These are phyloP conservation scores for Periconia digitata DNA, from an alignment of 2,329 filamentous ascomycete genomes.

Conservation along the genomic window DNA sequence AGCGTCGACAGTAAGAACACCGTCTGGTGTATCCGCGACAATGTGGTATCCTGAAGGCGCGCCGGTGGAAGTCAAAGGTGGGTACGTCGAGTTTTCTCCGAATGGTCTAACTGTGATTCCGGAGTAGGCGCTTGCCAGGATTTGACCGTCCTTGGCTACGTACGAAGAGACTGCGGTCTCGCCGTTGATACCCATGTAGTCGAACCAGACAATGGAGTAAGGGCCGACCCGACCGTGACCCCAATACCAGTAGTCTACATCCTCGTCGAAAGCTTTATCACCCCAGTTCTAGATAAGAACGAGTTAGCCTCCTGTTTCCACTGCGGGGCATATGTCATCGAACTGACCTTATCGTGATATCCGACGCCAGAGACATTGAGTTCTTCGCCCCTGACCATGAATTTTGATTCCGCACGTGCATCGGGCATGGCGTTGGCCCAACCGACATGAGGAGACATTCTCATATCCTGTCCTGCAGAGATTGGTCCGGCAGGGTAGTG, in stretches of 20 bases:
- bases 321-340: background rate
- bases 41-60: background rate
- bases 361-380: background rate
- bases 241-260: background rate
- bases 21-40: background rate
- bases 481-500: constrained; percentile 22
- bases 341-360: constrained; percentile 1
- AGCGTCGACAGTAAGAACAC: background rate
- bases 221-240: background rate
- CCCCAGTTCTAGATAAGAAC: background rate
- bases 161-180: background rate
- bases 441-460: background rate
- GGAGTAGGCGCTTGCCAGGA: background rate
- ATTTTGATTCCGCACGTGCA: background rate
- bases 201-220: constrained; percentile 1
- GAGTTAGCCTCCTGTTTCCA: background rate
- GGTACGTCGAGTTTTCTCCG: background rate
- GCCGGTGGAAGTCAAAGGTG: background rate
- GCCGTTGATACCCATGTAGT: background rate
- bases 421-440: background rate
- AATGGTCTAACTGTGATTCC: background rate
- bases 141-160: background rate
- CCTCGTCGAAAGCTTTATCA: background rate
- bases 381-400: background rate
- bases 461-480: constrained; percentile 37